Conservation (phyloP, 106 monocot genomes). For the Allium sativum region DNA sequence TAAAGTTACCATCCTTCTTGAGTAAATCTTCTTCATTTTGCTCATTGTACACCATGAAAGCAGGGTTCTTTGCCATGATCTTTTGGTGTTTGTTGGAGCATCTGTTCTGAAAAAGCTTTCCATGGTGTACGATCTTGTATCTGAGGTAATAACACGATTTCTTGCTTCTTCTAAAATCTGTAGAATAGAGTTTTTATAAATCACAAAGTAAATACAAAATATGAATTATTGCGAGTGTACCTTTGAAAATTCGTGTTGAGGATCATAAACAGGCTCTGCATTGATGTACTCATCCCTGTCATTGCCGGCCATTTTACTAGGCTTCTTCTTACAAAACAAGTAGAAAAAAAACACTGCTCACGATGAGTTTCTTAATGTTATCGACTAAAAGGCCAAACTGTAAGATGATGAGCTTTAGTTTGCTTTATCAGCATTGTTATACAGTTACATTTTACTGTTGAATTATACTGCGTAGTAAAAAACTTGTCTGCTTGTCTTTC, state of each 20-base stretch:
- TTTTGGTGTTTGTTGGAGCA: background rate
- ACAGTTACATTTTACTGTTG: too few relatives aligned
- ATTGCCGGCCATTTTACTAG: too few relatives aligned
- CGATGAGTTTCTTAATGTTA: too few relatives aligned
- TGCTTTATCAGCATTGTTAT: too few relatives aligned
- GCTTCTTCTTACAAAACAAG: too few relatives aligned
- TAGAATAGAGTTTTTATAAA: background rate
- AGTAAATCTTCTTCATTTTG: background rate
- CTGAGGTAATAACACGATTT: background rate
- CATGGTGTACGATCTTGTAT: background rate
- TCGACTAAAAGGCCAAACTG: too few relatives aligned
- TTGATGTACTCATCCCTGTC: too few relatives aligned
- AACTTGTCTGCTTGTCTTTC: too few relatives aligned
- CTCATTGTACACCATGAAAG: background rate
- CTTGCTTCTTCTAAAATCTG: conserved; percentile 8
- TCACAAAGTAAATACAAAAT: background rate
- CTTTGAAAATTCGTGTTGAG: background rate
- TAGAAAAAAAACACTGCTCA: too few relatives aligned
- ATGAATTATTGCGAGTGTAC: background rate
- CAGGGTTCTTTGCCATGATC: conserved; percentile 1
- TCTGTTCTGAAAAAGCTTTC: background rate
- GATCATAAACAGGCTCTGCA: conserved; percentile 4
- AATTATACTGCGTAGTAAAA: too few relatives aligned
- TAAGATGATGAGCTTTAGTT: too few relatives aligned
- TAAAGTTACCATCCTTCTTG: background rate